phyloP scores from a whole-genome alignment of 495 filamentous ascomycete species.

The Evernia prunastri region DNA sequence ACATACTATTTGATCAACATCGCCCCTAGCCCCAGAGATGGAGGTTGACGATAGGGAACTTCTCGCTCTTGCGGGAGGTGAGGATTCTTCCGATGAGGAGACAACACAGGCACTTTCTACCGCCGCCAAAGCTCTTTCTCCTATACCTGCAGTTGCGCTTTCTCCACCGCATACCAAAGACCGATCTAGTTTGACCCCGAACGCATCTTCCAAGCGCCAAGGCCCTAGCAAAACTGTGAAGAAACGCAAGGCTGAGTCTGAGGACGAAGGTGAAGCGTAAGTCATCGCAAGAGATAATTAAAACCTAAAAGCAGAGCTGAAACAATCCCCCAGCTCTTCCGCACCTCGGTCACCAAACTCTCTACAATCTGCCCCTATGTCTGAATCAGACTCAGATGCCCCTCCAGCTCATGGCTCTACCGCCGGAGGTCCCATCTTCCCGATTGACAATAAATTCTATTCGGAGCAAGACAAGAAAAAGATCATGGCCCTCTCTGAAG shows the following conservation, averaged over 20 bases:
- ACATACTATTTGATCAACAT: no score
- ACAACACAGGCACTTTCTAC: slow-evolving; percentile 28
- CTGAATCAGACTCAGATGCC: slow-evolving; percentile 70
- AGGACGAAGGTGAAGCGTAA: slow-evolving; percentile 82
- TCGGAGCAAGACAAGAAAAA: slow-evolving; percentile 70
- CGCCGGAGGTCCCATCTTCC: slow-evolving; percentile 63
- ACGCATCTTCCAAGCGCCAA: slow-evolving; percentile 32
- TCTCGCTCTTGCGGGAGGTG: slow-evolving; percentile 70
- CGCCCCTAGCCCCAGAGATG: slow-evolving; percentile 34
- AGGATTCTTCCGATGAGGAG: slow-evolving; percentile 48
- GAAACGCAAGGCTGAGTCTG: slow-evolving; percentile 53
- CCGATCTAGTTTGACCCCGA: slow-evolving; percentile 40
- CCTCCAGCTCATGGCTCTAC: slow-evolving; percentile 45
- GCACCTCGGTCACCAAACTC: slow-evolving; percentile 63
- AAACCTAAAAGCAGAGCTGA: slow-evolving; percentile 19
- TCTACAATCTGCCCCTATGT: slow-evolving; percentile 78
- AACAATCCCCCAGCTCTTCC: slow-evolving; percentile 45
- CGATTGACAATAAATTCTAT: slow-evolving; percentile 81
- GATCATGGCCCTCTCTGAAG: slow-evolving; percentile 82
- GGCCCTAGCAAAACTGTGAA: slow-evolving; percentile 39
- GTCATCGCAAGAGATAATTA: slow-evolving; percentile 32
- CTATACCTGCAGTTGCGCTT: slow-evolving; percentile 30
- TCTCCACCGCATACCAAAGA: slow-evolving; percentile 32
- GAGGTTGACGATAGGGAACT: slow-evolving; percentile 83
- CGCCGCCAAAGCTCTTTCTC: slow-evolving; percentile 30